Conservation (phyloP, 176 grass and related monocot species). For the Triticum turgidum region DNA sequence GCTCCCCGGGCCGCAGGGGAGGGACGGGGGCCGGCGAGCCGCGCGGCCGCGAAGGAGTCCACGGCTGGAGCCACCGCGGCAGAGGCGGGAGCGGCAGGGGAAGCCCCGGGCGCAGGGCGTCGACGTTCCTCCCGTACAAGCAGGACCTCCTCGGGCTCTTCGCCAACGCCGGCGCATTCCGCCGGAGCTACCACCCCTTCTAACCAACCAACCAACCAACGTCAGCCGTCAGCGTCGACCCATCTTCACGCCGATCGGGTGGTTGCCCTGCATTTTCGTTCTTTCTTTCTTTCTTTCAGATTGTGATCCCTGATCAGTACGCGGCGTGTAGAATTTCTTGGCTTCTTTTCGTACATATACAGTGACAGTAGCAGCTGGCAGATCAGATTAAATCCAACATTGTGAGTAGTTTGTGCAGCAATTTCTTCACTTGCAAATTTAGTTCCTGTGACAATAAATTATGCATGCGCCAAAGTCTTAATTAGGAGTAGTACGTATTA, state of each 20-base stretch:
- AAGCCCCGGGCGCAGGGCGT: slow-evolving; percentile 7
- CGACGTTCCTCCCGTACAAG: slow-evolving; percentile 84
- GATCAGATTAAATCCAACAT: neutral
- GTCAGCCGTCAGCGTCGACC: neutral
- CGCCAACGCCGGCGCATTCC: slow-evolving; percentile 57
- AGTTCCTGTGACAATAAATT: neutral
- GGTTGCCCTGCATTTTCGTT: neutral
- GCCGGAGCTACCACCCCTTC: slow-evolving; percentile 60
- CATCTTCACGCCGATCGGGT: neutral
- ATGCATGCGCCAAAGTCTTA: neutral
- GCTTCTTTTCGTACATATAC: neutral
- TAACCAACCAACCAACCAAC: slow-evolving; percentile 1
- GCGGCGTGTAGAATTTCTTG: neutral
- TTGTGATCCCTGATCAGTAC: neutral
- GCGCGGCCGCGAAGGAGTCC: neutral
- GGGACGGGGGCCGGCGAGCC: neutral
- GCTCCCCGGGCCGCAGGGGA: neutral
- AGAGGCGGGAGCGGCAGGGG: neutral
- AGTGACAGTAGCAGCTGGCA: neutral
- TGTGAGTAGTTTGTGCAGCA: neutral
- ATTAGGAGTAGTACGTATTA: neutral
- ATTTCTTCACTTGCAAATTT: neutral
- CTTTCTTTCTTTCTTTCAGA: neutral
- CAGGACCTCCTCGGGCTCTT: slow-evolving; percentile 65
- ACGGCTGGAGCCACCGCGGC: slow-evolving; percentile 40